phyloP scores from a whole-genome alignment of 2,329 filamentous ascomycete genomes.

The Talaromyces sp. region DNA sequence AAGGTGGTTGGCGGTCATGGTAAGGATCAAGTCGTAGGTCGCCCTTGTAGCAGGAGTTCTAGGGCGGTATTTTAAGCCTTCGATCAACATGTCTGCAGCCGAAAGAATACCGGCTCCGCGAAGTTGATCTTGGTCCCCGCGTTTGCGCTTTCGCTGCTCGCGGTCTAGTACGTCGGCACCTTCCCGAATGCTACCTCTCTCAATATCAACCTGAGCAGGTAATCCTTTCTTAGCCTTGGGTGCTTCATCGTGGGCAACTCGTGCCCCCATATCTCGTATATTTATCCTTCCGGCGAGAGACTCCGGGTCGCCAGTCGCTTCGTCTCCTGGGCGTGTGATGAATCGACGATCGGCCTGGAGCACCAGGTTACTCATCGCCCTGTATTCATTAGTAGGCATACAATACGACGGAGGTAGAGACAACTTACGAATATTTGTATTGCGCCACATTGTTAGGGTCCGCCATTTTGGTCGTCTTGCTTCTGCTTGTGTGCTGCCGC shows the following conservation, averaged over 20 bases:
- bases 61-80: slow-evolving; percentile 87
- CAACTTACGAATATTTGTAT: slow-evolving; percentile 82
- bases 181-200: slow-evolving; percentile 72
- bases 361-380: slow-evolving; percentile 99
- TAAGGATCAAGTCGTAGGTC: slow-evolving; percentile 91
- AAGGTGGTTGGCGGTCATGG: slow-evolving; percentile 80
- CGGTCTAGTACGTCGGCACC: slow-evolving; percentile 78
- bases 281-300: slow-evolving; percentile 92
- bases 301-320: slow-evolving; percentile 94
- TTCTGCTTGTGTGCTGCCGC: neutral
- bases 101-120: slow-evolving; percentile 75
- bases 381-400: slow-evolving; percentile 4
- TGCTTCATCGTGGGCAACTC: slow-evolving; percentile 73
- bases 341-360: slow-evolving; percentile 99
- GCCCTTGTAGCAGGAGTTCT: slow-evolving; percentile 86
- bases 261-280: slow-evolving; percentile 89
- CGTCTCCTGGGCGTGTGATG: slow-evolving; percentile 85
- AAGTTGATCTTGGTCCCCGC: slow-evolving; percentile 66
- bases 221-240: slow-evolving; percentile 75
- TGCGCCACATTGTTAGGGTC: slow-evolving; percentile 77
- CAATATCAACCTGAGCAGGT: slow-evolving; percentile 63
- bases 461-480: slow-evolving; percentile 55
- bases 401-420: neutral
- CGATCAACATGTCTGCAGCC: slow-evolving; percentile 79
- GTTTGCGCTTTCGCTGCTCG: slow-evolving; percentile 82